Evolutionary conservation across 2,329 filamentous ascomycete genomes (phyloP), one percentile per base, ranked within the genome.

Genomic region (Tolypocladium guangdongense): DNA sequence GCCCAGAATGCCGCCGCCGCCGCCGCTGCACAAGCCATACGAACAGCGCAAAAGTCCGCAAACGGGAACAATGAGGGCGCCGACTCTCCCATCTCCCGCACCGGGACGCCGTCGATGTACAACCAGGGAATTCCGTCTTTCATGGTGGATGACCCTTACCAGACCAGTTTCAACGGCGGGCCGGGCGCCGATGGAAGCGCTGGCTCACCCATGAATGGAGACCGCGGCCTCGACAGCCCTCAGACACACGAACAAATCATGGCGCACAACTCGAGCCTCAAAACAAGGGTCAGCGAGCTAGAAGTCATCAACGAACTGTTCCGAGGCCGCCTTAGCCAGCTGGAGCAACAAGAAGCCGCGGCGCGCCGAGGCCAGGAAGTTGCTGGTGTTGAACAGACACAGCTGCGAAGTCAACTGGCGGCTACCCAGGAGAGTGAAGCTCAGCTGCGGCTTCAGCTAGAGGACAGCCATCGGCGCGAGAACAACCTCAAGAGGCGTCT

Each of bases 241-340:
- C 86, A 90, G 64, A 86, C 85, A 3, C 90, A 89, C 67, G 88
- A 96, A 64, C 84, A 88, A 56, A 79, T 95, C 27, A 75, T 90
- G 51, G 85, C 86, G 2, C 82, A 86, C 57, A 96, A 95, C 68
- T 88, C 88, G 6, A 86, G 84, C 50, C 77, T 97, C n/a, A 95
- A 95, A 73, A 99, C 93, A 0, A 85, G 93, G 43, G 92, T 99
- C 36, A 93, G 86, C 61, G 93, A 99, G 69, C 79, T 99, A 27
- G 93, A 99, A 67, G 81, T 99, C 51, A 96, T 99, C 74, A 96
- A 91, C 63, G 87, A 88, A 64, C 75, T 91, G 46, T 90, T 90
- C 68, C 78, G 85, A 50, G 85, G 85, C 38, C 81, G 86, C 12
- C 83, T 96, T 69, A 83, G 66, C 78, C 87, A 93, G 65, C 76